phyloP scores from a whole-genome alignment of 768 basidiomycete genomes.

The Lepiota venenata region DNA sequence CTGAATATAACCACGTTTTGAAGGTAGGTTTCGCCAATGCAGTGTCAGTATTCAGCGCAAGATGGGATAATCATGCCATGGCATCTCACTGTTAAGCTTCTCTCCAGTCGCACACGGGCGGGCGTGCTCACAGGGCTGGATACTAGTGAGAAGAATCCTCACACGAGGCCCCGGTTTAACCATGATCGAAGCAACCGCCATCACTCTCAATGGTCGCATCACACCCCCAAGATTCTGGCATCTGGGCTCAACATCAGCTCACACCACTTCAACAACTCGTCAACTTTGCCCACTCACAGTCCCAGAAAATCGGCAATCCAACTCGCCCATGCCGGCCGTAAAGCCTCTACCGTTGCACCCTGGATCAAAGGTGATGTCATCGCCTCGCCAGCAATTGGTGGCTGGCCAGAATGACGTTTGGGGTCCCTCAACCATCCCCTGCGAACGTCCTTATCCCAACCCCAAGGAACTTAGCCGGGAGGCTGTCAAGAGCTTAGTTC shows the following conservation, averaged over 20 bases:
- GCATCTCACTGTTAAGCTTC: conserved; percentile 55
- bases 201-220: conserved; percentile 53
- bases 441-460: conserved; percentile 35
- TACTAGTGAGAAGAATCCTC: conserved; percentile 49
- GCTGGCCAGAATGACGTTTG: conserved; percentile 52
- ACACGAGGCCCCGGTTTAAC: conserved; percentile 51
- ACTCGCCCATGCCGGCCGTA: conserved; percentile 72
- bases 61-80: conserved; percentile 50
- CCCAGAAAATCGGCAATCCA: conserved; percentile 70
- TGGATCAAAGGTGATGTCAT: conserved; percentile 40
- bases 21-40: conserved; percentile 45
- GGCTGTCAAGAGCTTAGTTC: conserved; percentile 55
- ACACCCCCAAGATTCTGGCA: conserved; percentile 55
- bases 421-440: conserved; percentile 53
- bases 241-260: conserved; percentile 53
- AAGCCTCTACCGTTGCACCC: conserved; percentile 58
- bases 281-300: conserved; percentile 70
- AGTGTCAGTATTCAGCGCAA: conserved; percentile 58
- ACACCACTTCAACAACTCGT: conserved; percentile 19
- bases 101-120: no score
- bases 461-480: conserved; percentile 55
- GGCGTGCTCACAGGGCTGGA: conserved; percentile 20
- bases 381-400: conserved; percentile 36
- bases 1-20: background rate
- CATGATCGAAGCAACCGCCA: conserved; percentile 61